phyloP scores from a whole-genome alignment of 768 basidiomycete species.

The Podaxis sp. region DNA sequence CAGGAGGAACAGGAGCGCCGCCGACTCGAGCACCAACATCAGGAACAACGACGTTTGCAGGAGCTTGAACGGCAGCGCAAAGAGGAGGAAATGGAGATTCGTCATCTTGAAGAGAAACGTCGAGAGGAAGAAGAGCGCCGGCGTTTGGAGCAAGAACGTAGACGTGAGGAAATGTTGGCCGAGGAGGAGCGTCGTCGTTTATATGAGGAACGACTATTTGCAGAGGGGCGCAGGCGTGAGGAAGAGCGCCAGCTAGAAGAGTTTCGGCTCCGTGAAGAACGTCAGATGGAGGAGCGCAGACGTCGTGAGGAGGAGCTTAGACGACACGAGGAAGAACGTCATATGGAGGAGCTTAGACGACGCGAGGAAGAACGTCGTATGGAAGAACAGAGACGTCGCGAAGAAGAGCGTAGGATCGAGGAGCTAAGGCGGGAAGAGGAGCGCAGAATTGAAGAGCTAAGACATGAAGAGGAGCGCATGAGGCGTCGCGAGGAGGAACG shows the following conservation, averaged over 20 bases:
- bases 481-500: conserved; percentile 17
- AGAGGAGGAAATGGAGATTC: conserved; percentile 9
- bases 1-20: conserved; percentile 17
- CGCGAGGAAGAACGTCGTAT: conserved; percentile 13
- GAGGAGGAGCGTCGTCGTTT: conserved; percentile 12
- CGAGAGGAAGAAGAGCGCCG: conserved; percentile 15
- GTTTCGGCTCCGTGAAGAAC: conserved; percentile 5
- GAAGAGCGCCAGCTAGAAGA: conserved; percentile 10
- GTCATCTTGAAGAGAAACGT: background rate
- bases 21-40: conserved; percentile 7
- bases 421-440: conserved; percentile 8
- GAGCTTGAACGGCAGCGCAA: conserved; percentile 13
- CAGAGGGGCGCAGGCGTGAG: conserved; percentile 14
- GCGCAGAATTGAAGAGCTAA: background rate
- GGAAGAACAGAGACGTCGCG: conserved; percentile 6
- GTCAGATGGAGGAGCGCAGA: conserved; percentile 16
- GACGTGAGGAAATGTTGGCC: background rate
- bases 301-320: conserved; percentile 16
- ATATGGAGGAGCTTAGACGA: conserved; percentile 18
- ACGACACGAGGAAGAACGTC: conserved; percentile 16
- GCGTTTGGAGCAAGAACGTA: conserved; percentile 13
- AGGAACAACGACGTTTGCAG: conserved; percentile 2
- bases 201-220: conserved; percentile 13
- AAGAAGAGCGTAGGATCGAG: background rate
- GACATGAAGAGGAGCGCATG: conserved; percentile 14